phyloP scores from a whole-genome alignment of 2,329 filamentous ascomycete species.

The Chalara sp. region DNA sequence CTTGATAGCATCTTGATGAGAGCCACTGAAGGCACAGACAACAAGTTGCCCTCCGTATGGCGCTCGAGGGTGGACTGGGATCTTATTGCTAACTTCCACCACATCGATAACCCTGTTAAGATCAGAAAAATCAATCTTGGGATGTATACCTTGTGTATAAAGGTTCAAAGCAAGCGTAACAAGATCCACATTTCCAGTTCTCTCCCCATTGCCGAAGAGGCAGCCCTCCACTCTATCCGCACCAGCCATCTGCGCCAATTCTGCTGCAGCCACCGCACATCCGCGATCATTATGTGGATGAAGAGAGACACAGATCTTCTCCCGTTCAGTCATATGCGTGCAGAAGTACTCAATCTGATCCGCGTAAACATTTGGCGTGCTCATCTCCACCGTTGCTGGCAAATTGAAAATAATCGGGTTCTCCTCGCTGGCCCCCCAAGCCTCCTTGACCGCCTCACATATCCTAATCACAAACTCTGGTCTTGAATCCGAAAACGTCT shows the following conservation, averaged over 20 bases:
- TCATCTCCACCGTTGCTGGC: slow-evolving; percentile 90
- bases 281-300: slow-evolving; percentile 95
- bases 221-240: slow-evolving; percentile 92
- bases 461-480: slow-evolving; percentile 77
- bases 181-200: slow-evolving; percentile 91
- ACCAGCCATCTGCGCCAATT: slow-evolving; percentile 93
- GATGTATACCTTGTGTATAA: slow-evolving; percentile 86
- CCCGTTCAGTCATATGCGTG: slow-evolving; percentile 71
- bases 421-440: slow-evolving; percentile 77
- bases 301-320: slow-evolving; percentile 82
- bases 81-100: slow-evolving; percentile 91
- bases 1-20: slow-evolving; percentile 94
- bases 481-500: slow-evolving; percentile 85
- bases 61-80: slow-evolving; percentile 81
- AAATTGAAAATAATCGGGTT: slow-evolving; percentile 94
- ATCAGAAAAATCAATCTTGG: slow-evolving; percentile 86
- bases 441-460: slow-evolving; percentile 88
- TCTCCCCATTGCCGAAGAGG: slow-evolving; percentile 89
- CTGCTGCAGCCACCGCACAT: slow-evolving; percentile 81
- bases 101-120: slow-evolving; percentile 79
- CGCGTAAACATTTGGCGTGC: slow-evolving; percentile 91
- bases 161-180: slow-evolving; percentile 90
- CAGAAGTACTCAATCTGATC: slow-evolving; percentile 97
- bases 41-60: slow-evolving; percentile 89
- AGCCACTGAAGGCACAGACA: slow-evolving; percentile 86